A percentile compares a stretch with the other conserved stretches of the same genome.
phyloP scores from a whole-genome alignment of 164 flowering plant genomes.

The Aristolochia californica region DNA sequence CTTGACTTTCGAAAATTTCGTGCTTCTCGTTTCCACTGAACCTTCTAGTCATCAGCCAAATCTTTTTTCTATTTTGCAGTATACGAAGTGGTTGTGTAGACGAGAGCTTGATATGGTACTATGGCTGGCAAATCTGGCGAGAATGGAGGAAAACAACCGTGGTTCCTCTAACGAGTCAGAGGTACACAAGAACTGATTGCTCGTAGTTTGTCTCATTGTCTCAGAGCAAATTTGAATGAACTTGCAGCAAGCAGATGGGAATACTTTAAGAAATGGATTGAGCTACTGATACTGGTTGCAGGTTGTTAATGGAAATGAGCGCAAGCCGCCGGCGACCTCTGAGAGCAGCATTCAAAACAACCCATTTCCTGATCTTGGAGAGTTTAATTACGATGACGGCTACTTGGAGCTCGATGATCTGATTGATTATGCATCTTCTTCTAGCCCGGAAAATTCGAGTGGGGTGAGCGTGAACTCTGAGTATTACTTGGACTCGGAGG shows the following conservation, averaged over 20 bases:
- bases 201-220: not conserved
- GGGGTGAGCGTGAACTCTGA: not conserved
- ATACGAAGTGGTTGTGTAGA: not conserved
- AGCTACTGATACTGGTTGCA: not conserved
- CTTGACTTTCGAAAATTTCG: not conserved
- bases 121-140: not conserved
- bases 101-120: not conserved
- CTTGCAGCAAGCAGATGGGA: not conserved
- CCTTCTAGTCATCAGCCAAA: not conserved
- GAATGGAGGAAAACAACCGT: not conserved
- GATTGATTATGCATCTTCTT: not conserved
- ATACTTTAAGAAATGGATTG: not conserved
- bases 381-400: not conserved
- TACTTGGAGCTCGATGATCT: slow-evolving; percentile 1
- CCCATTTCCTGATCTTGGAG: not conserved
- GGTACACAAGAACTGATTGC: not conserved
- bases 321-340: not conserved
- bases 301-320: slow-evolving; percentile 3
- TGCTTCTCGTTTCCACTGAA: not conserved
- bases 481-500: slow-evolving; percentile 1
- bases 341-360: not conserved
- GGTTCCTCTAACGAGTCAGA: not conserved
- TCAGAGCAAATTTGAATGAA: not conserved
- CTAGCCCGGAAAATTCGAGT: slow-evolving; percentile 1
- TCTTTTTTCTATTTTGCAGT: not conserved